Percentiles rank a stretch among this genome's conserved stretches.
These are phyloP conservation scores for Aspergillus arachidicola DNA, from an alignment of 2,329 filamentous ascomycete species.

Conservation along the genomic window DNA sequence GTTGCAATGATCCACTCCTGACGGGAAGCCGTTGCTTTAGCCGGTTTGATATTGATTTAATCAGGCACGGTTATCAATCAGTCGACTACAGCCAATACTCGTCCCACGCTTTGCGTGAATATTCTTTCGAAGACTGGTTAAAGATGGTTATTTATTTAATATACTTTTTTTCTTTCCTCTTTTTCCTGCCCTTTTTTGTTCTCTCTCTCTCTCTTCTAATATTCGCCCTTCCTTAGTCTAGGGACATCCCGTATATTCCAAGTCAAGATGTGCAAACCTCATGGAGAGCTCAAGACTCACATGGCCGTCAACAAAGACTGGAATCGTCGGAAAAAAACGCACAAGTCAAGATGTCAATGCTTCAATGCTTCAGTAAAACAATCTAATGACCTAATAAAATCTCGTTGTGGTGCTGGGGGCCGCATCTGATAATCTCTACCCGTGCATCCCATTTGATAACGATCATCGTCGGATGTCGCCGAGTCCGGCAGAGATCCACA, in stretches of 20 bases:
- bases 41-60: background rate
- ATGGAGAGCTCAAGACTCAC: background rate
- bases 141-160: too few relatives aligned
- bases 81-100: background rate
- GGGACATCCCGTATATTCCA: too few relatives aligned
- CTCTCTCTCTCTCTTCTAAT: too few relatives aligned
- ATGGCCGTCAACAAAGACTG: background rate
- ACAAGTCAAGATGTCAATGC: background rate
- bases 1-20: background rate
- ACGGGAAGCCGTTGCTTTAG: background rate
- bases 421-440: constrained; percentile 2
- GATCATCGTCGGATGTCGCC: constrained; percentile 6
- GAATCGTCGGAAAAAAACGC: background rate
- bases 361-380: background rate
- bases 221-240: too few relatives aligned
- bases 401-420: background rate
- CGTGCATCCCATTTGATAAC: constrained; percentile 1
- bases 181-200: too few relatives aligned
- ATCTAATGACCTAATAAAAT: background rate
- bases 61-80: background rate
- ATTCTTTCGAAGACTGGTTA: background rate
- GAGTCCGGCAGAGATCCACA: background rate
- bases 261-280: too few relatives aligned
- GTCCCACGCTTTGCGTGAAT: background rate
- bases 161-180: too few relatives aligned